Conservation (phyloP, 768 basidiomycete genomes). For the Butyriboletus loyo region DNA sequence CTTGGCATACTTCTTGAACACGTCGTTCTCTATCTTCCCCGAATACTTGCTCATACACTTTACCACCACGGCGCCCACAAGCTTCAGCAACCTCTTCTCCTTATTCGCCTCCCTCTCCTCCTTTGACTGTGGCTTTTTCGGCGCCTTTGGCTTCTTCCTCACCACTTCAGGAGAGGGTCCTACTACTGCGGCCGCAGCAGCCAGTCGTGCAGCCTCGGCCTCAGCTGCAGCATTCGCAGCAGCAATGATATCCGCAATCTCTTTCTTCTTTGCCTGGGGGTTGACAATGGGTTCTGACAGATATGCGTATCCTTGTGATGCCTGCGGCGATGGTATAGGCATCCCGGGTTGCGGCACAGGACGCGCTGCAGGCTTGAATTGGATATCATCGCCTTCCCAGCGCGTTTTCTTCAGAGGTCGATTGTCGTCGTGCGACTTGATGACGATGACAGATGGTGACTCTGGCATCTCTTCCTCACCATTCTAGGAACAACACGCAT, state of each 20-base stretch:
- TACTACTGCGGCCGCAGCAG: constrained; percentile 16
- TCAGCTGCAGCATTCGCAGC: constrained; percentile 36
- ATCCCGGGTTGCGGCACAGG: not conserved
- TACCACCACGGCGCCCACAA: constrained; percentile 89
- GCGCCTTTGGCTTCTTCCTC: constrained; percentile 27
- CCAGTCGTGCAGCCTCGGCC: constrained; percentile 32
- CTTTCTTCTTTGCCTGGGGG: constrained; percentile 19
- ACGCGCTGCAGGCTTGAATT: constrained; percentile 14
- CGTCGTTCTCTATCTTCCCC: constrained; percentile 67
- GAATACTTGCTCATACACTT: constrained; percentile 90
- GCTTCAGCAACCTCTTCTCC: constrained; percentile 79
- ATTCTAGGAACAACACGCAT: constrained; percentile 16
- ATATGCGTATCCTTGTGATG: not conserved
- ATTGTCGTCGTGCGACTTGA: constrained; percentile 26
- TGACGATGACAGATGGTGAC: constrained; percentile 14
- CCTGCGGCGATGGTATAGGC: not conserved
- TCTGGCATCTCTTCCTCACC: constrained; percentile 30
- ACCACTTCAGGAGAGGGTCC: constrained; percentile 13
- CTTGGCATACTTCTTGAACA: constrained; percentile 94
- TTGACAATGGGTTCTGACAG: not conserved
- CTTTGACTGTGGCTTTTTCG: constrained; percentile 42
- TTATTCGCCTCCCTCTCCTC: constrained; percentile 66
- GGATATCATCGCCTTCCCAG: constrained; percentile 24
- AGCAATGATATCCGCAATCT: constrained; percentile 41
- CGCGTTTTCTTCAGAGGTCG: constrained; percentile 33